A percentile compares a stretch with the other conserved stretches of the same genome.
phyloP scores from a whole-genome alignment of 768 basidiomycete genomes.

The Pulveroboletus sp. region DNA sequence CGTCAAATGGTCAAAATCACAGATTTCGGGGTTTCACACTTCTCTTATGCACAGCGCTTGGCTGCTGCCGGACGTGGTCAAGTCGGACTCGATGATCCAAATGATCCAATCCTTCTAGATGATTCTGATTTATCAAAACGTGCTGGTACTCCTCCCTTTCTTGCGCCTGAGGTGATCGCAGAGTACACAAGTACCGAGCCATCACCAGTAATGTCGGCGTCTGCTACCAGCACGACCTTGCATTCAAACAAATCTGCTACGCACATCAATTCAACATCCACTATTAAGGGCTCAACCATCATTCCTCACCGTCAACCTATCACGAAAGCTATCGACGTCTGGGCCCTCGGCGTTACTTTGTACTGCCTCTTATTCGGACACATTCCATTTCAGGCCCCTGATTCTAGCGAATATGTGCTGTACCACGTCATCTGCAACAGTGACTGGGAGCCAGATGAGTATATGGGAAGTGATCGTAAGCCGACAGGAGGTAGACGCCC shows the following conservation, averaged over 20 bases:
- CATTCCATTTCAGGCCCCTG: constrained; percentile 70
- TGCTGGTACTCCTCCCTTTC: constrained; percentile 93
- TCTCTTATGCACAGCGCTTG: constrained; percentile 84
- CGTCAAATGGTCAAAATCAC: constrained; percentile 92
- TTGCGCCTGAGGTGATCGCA: constrained; percentile 91
- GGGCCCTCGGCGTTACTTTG: constrained; percentile 95
- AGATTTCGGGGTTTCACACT: constrained; percentile 97
- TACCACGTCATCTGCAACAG: constrained; percentile 77
- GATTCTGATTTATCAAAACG: constrained; percentile 87
- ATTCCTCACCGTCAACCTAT: constrained; percentile 48
- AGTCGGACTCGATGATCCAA: constrained; percentile 40
- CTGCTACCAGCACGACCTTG: constrained; percentile 30
- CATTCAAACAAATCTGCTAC: constrained; percentile 28
- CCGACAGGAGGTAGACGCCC: constrained; percentile 63
- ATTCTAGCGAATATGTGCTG: constrained; percentile 65
- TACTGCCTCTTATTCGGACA: constrained; percentile 91
- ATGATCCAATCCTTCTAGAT: constrained; percentile 70
- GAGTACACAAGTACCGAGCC: constrained; percentile 47
- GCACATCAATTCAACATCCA: constrained; percentile 30
- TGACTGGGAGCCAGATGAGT: constrained; percentile 64
- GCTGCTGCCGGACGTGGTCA: constrained; percentile 53
- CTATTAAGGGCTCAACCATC: constrained; percentile 25
- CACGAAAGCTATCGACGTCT: constrained; percentile 94
- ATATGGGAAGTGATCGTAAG: constrained; percentile 71
- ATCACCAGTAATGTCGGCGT: constrained; percentile 31